These are phyloP conservation scores for Candida maltosa DNA, from an alignment of 805 yeast species.

Conservation along the genomic window DNA sequence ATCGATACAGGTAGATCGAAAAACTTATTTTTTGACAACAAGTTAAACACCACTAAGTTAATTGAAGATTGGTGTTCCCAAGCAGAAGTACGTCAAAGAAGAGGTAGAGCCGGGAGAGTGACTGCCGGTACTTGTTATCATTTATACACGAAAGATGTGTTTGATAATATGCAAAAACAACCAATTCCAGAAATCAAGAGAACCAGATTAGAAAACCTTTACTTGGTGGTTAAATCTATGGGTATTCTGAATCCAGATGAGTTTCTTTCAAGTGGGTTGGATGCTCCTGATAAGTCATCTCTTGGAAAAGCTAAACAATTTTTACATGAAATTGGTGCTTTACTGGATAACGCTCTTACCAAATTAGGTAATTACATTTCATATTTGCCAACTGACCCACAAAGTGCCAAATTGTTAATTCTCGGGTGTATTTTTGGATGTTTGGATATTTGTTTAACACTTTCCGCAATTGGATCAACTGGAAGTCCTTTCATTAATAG, in stretches of 20 bases:
- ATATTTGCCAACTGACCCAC: slow-evolving; percentile 80
- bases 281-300: slow-evolving; percentile 64
- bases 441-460: slow-evolving; percentile 68
- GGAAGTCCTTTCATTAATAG: slow-evolving; percentile 72
- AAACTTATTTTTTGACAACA: slow-evolving; percentile 66
- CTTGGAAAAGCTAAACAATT: slow-evolving; percentile 49
- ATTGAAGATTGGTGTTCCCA: slow-evolving; percentile 83
- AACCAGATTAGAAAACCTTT: slow-evolving; percentile 78
- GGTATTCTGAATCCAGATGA: slow-evolving; percentile 69
- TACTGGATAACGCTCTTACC: slow-evolving; percentile 51
- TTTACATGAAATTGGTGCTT: slow-evolving; percentile 71
- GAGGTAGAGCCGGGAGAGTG: slow-evolving; percentile 99
- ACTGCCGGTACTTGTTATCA: slow-evolving; percentile 79
- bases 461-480: slow-evolving; percentile 73
- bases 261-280: slow-evolving; percentile 74
- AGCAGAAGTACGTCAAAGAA: slow-evolving; percentile 86
- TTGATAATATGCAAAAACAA: slow-evolving; percentile 55
- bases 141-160: slow-evolving; percentile 63
- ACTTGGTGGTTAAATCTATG: slow-evolving; percentile 84
- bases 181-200: slow-evolving; percentile 90
- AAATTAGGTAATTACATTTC: slow-evolving; percentile 79
- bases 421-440: slow-evolving; percentile 83
- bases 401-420: slow-evolving; percentile 77
- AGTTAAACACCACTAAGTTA: slow-evolving; percentile 64
- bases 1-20: slow-evolving; percentile 87